Evolutionary conservation across 176 grass and related monocot species (phyloP), one percentile per base, ranked within the genome.

Genomic region (Saccharum officinarum): DNA sequence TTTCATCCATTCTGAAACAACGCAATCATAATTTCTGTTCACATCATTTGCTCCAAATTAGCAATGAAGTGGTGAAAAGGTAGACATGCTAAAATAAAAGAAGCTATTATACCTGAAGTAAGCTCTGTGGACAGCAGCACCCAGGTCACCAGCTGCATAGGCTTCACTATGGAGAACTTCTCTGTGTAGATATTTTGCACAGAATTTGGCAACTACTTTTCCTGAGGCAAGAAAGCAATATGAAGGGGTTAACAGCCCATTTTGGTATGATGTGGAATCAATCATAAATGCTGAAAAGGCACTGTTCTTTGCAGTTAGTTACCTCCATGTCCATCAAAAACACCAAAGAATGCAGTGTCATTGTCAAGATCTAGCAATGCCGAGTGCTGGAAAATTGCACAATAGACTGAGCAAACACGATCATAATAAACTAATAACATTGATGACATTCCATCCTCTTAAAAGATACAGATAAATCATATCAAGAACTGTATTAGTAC

Each of bases 321-420:
- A 98, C 96, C 96, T 90, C 96, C 96, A 87, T 98, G 95, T 78
- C 95, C 95, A 88, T 98, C 92, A 68, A 90, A 98, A 88, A 98
- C 95, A 22, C 92, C 95, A 85, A 98, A 98, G 87, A 98, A 92
- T 46, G 96, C 77, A 55, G 93, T 95, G 73, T 75, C 76, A 10
- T 87, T 60, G 26, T 98, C 93, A 15, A 98, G 74, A 88, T 95
- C 89, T 92, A 90, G 91, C 78, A 94, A 64, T 49, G 91, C 93
- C 22, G 91, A 80, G 88, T 98, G 96, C 96, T 98, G 86, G 15
- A 91, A 87, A 83, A 75, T 78, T 78, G 38, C 26, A 38, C 30
- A 59, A 37, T 6, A 49, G 40, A 73, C 5, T 44, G 20, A 67
- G 7, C 11, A 9, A 15, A 54, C 64, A 65, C 4, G 42, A 72